phyloP scores from a whole-genome alignment of 2,329 filamentous ascomycete species.

The Pseudogymnoascus sp. region DNA sequence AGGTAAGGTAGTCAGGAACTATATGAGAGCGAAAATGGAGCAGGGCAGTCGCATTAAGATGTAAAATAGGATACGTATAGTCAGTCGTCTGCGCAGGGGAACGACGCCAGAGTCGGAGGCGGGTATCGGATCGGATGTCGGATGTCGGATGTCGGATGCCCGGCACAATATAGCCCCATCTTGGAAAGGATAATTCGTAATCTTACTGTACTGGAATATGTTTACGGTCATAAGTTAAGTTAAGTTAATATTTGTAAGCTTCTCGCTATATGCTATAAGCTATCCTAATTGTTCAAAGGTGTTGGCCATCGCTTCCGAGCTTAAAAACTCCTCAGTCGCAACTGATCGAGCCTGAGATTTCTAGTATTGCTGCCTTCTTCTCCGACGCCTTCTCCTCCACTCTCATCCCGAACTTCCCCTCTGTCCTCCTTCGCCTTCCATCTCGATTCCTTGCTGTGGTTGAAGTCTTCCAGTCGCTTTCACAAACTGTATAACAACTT shows the following conservation, averaged over 20 bases:
- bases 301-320: slow-evolving; percentile 1
- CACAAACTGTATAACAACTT: slow-evolving; percentile 8
- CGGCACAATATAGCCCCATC: no score
- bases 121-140: no score
- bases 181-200: no score
- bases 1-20: no score
- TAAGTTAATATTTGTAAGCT: slow-evolving; percentile 8
- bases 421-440: neutral
- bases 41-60: no score
- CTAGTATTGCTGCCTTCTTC: neutral
- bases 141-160: no score
- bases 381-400: neutral
- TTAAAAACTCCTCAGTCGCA: neutral
- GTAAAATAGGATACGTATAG: no score
- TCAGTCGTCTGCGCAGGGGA: no score
- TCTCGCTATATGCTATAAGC: slow-evolving; percentile 6
- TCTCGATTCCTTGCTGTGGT: neutral
- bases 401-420: neutral
- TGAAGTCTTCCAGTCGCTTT: slow-evolving; percentile 7
- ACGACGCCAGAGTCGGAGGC: no score
- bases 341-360: neutral
- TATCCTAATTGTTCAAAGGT: slow-evolving; percentile 6
- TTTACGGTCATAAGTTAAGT: no score
- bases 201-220: no score
- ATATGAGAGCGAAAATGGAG: no score